Evolutionary conservation across 176 grass and related monocot species (phyloP), one percentile per base, ranked within the genome.

Genomic region (Miscanthus lutarioriparius): DNA sequence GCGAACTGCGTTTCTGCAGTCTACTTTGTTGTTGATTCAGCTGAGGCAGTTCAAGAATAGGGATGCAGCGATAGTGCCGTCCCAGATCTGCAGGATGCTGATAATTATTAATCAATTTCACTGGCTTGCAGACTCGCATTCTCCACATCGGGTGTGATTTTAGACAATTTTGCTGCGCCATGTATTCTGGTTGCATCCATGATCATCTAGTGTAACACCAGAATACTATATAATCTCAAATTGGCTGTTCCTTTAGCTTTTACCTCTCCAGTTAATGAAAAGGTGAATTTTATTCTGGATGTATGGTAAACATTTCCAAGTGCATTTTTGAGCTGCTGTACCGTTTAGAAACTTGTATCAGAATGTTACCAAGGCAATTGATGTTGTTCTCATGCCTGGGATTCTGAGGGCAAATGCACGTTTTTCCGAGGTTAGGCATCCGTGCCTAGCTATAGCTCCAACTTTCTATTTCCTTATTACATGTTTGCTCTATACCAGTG

Each of bases 1-100:
- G n/a, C 17, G 45, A 35, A 28, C 22, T 23, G 0, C 25, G 15
- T 71, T 72, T 78, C 1, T 78, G 54, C 6, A 9, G 6, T 5
- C 12, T 32, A 56, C 75, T 73, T 83, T 13, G 35, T 35, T 76
- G n/a, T 70, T 33, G 23, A 49, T 86, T 64, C 58, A 8, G 22
- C 37, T 37, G 1, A 66, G 5, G 47, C 47, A 6, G 16, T 51
- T 51, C 47, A 51, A 51, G 35, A 90, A 28, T 20, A 27, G 64
- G 65, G 78, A 66, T 77, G 83, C 54, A 6, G 23, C 41, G 65
- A 17, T 71, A 22, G 1, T 58, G 59, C 8, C 75, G 37, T 67
- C 20, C 44, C 58, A 4, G 43, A n/a, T 80, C 19, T 78, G 20
- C 3, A 36, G 76, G 23, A n/a, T 23, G 3, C n/a, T 3, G 9